Evolutionary conservation across 805 yeast genomes (phyloP), one percentile per base, ranked within the genome.

Genomic region (Candida morakotiae): DNA sequence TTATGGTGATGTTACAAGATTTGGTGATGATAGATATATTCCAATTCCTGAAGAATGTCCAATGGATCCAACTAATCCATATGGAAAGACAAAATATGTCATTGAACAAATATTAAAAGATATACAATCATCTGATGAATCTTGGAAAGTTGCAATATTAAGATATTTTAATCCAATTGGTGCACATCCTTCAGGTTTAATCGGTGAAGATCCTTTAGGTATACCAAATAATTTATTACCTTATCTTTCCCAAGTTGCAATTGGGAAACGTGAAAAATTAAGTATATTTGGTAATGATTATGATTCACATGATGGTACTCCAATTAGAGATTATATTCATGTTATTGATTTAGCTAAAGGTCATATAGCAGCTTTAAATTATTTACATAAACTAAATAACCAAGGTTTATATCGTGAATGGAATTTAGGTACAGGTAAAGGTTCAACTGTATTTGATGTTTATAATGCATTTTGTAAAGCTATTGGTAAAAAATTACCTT

Each of bases 141-240:
- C 29, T 2, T 75, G 79, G 79, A 63, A 64, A 28, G 58, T 69
- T 27, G 91, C 88, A 4, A 69, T 83, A 34, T 64, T 86, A 51
- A 72, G 93, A 40, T 86, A 84, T 60, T 85, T 83, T 66, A 84
- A 85, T 53, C 93, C 94, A 24, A 82, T 83, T 46, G 94, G 94
- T 26, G 91, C 93, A 13, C 94, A 85, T 54, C 85, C 89, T 3
- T 77, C 87, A 2, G 93, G 93, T 9, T 60, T 77, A 24, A 69
- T 85, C 42, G 94, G 94, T 26, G 94, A 86, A 52, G 89, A 84
- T 55, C 89, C 89, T 5, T 64, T 75, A 42, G 89, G 89, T 10
- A 69, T 78, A 35, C 91, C 94, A 34, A 83, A 82, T 61, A 84
- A 85, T 49, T 61, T 85, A 48, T 65, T 86, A 45, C 93, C 93